Evolutionary conservation across 2,329 filamentous ascomycete genomes (phyloP).

Genomic region (Fusarium scirpi): DNA sequence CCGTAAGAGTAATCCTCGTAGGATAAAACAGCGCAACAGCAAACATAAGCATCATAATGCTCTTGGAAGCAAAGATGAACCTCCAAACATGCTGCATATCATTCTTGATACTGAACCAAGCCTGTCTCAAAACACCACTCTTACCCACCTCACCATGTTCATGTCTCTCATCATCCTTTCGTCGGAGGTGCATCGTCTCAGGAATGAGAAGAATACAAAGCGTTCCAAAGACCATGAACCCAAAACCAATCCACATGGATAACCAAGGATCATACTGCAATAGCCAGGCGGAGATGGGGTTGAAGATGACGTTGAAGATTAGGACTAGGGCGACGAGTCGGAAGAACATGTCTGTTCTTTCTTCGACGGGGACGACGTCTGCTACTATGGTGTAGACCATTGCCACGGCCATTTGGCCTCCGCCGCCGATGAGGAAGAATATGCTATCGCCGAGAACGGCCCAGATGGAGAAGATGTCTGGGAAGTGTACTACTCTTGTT

Average conservation of each 20-base stretch:
- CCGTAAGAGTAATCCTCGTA: slow-evolving; percentile 49
- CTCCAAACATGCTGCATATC: slow-evolving; percentile 53
- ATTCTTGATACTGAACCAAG: slow-evolving; percentile 46
- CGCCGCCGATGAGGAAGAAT: slow-evolving; percentile 58
- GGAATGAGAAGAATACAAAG: slow-evolving; percentile 53
- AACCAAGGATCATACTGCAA: slow-evolving; percentile 56
- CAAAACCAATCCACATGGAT: slow-evolving; percentile 53
- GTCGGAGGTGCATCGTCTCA: slow-evolving; percentile 57
- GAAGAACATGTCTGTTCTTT: slow-evolving; percentile 57
- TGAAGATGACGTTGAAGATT: slow-evolving; percentile 54
- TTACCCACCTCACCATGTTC: slow-evolving; percentile 16
- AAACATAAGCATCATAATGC: slow-evolving; percentile 54
- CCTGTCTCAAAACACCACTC: slow-evolving; percentile 33
- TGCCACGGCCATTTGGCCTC: slow-evolving; percentile 53
- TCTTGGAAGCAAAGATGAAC: slow-evolving; percentile 56
- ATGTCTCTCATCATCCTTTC: slow-evolving; percentile 44
- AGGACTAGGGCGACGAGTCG: slow-evolving; percentile 54
- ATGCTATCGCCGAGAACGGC: slow-evolving; percentile 50
- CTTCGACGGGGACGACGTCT: slow-evolving; percentile 56
- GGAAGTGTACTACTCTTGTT: slow-evolving; percentile 51
- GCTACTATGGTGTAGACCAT: slow-evolving; percentile 61
- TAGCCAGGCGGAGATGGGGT: slow-evolving; percentile 57
- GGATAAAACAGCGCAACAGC: slow-evolving; percentile 48
- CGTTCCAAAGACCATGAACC: slow-evolving; percentile 47
- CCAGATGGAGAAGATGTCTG: slow-evolving; percentile 57